phyloP scores from a whole-genome alignment of 2,329 filamentous ascomycete species.

The Penicillium sp. region DNA sequence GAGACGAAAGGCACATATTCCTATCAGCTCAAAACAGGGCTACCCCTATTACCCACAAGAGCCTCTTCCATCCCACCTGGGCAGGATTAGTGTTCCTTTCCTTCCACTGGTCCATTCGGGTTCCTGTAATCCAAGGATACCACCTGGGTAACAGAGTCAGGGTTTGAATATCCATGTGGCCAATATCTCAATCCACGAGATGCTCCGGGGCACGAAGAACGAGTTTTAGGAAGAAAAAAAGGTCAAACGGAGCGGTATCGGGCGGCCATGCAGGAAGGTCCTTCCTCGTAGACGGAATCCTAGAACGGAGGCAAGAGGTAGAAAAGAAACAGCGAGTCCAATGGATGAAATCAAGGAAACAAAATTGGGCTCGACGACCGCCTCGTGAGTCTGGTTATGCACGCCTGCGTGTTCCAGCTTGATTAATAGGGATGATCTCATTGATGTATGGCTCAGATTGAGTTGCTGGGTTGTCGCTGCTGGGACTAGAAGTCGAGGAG shows the following conservation, averaged over 20 bases:
- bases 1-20: slow-evolving; percentile 1
- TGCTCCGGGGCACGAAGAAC: neutral
- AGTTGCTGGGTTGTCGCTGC: slow-evolving; percentile 3
- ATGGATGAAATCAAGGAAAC: neutral
- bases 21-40: neutral
- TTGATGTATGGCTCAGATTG: slow-evolving; percentile 44
- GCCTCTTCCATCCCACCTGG: neutral
- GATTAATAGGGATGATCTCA: slow-evolving; percentile 42
- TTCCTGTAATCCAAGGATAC: neutral
- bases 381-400: slow-evolving; percentile 32
- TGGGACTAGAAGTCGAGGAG: slow-evolving; percentile 8
- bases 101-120: neutral
- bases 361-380: slow-evolving; percentile 12
- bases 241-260: neutral
- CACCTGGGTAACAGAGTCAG: neutral
- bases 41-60: neutral
- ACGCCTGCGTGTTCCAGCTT: slow-evolving; percentile 31
- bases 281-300: neutral
- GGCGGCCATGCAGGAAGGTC: neutral
- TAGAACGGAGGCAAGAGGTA: neutral
- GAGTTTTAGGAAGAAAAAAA: too few relatives aligned
- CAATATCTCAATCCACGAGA: neutral
- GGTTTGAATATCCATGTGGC: neutral
- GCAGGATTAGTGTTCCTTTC: neutral
- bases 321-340: neutral